Conservation (phyloP, 2,329 filamentous ascomycete species). For the Ploettnerulaceae sp. region DNA sequence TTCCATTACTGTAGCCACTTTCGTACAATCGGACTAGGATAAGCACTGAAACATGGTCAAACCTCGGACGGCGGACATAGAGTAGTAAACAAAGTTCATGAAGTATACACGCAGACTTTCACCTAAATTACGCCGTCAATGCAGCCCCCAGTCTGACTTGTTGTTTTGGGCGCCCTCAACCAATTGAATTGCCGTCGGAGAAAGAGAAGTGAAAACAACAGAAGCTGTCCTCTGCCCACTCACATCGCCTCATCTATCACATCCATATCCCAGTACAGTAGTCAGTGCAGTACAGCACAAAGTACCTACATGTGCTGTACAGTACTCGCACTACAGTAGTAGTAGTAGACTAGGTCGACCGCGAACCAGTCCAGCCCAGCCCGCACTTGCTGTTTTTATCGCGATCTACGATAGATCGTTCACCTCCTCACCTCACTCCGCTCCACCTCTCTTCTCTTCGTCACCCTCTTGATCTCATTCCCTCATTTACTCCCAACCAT, state of each 20-base stretch:
- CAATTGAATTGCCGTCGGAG: conserved; percentile 5
- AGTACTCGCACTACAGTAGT: not conserved
- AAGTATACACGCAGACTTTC: too few species aligned
- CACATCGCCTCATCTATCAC: not conserved
- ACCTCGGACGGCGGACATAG: too few species aligned
- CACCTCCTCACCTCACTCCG: conserved; percentile 5
- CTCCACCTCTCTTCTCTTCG: conserved; percentile 4
- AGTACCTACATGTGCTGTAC: not conserved
- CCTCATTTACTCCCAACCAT: conserved; percentile 2
- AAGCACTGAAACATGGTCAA: too few species aligned
- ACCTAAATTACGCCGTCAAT: conserved; percentile 31
- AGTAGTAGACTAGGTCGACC: not conserved
- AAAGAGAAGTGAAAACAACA: conserved; percentile 7
- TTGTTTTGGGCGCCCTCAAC: conserved; percentile 10
- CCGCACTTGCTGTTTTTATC: conserved; percentile 18
- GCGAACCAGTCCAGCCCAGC: conserved; percentile 4
- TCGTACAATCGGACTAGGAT: too few species aligned
- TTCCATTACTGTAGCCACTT: too few species aligned
- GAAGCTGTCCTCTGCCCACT: not conserved
- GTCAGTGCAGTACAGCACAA: not conserved
- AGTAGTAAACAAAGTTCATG: too few species aligned
- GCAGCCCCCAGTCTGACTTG: conserved; percentile 10
- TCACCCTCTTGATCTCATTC: conserved; percentile 2
- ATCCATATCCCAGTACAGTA: not conserved
- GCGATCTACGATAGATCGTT: conserved; percentile 1